Evolutionary conservation across 1,139 yeast genomes (phyloP).

Genomic region (Saccharomyces hybrid): DNA sequence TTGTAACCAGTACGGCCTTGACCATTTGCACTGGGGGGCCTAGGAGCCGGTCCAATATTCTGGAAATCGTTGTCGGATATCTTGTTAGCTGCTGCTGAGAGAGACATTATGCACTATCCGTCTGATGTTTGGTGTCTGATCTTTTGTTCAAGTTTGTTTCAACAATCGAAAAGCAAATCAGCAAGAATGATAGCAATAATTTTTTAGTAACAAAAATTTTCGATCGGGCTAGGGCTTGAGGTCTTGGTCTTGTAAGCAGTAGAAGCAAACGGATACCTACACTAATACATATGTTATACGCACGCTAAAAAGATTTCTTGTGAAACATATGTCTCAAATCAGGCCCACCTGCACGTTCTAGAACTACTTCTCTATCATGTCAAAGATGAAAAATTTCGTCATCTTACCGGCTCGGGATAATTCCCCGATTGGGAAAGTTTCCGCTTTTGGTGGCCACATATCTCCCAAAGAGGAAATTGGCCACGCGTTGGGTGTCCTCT

Average conservation of each 20-base stretch:
- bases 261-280: neutral
- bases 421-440: constrained; percentile 2
- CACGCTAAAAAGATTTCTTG: neutral
- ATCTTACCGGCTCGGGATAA: neutral
- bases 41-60: constrained; percentile 40
- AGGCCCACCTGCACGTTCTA: constrained; percentile 4
- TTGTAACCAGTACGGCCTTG: constrained; percentile 20
- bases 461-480: neutral
- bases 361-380: constrained; percentile 4
- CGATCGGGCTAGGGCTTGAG: neutral
- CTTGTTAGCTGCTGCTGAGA: constrained; percentile 40
- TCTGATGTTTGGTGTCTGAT: no score
- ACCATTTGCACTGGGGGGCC: constrained; percentile 30
- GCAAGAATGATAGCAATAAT: neutral
- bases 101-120: constrained; percentile 27
- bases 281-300: neutral
- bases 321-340: neutral
- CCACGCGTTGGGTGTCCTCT: neutral
- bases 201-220: neutral
- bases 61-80: constrained; percentile 35
- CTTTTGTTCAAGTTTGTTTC: neutral
- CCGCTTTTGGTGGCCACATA: neutral
- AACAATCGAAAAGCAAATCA: neutral
- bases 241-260: neutral
- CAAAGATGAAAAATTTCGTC: constrained; percentile 4